Base-by-base conservation (phyloP, 2,329 filamentous ascomycete species). In the Monosporascus sp. region DNA sequence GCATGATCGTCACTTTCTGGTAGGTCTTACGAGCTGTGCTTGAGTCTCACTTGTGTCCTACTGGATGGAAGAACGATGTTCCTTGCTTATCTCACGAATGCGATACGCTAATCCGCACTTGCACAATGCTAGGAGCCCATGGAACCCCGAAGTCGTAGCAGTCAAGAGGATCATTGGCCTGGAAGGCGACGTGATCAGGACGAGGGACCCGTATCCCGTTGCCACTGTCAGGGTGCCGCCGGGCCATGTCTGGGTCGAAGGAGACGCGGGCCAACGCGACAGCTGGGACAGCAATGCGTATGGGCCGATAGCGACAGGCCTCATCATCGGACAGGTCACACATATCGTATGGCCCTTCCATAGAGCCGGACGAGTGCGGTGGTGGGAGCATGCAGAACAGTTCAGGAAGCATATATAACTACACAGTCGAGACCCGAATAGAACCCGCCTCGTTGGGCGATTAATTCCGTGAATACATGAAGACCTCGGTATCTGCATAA, bases 191-290 rank as follows among this genome's bases (percentile, higher is more conserved):
- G 75, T 82, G 1, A 83, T 97, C 31, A 78, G 75, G 52, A 88
- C 88, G 41, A 78, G 81, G 53, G 70, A 75, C 51, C 85, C 84
- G 19, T 87, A 84, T 65, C 78, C 82, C 8, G 68, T 77, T 17
- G 61, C 73, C 1, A 77, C 70, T 8, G 74, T 88, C 46, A 78
- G 80, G 57, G 82, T 99, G 22, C 93, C 92, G 5, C 79, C 79
- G 57, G 91, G 91, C 19, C 92, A 97, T 74, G 79, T 97, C 27
- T 99, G 94, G 94, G 84, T 99, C 1, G 93, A 97, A 68, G 94
- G 94, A 1, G 94, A 99, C 67, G 91, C 88, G 14, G 81, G 81
- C 63, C 81, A 82, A 62, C 78, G 81, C 49, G 81, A 82, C 63
- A 90, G 84, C 52, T 70, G 86, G 55, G 94, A 99, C 73, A 96